Percentiles rank a stretch among this genome's conserved stretches.
Conservation (phyloP, 2,329 filamentous ascomycete genomes). For the Thielaviopsis euricoi region DNA sequence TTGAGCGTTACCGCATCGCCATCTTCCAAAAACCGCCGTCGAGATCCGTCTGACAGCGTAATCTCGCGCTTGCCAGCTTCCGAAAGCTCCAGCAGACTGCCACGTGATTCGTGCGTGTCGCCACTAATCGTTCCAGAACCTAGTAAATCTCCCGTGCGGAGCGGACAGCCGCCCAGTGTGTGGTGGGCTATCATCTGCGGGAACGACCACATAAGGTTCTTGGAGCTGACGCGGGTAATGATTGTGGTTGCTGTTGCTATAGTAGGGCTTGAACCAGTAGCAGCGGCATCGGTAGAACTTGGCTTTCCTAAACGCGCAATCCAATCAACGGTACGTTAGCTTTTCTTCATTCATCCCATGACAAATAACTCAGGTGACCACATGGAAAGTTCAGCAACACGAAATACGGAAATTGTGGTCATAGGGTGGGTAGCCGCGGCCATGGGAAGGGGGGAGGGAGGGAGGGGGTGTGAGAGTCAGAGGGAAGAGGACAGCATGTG, state of each 20-base stretch:
- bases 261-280: neutral
- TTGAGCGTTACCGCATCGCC: slow-evolving; percentile 27
- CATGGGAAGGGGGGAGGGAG: no score
- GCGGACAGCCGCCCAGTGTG: slow-evolving; percentile 51
- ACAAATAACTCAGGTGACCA: no score
- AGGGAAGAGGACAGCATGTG: no score
- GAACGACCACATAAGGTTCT: slow-evolving; percentile 51
- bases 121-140: slow-evolving; percentile 33
- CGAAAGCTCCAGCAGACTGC: slow-evolving; percentile 29
- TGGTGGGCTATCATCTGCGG: slow-evolving; percentile 66
- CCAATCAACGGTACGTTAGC: no score
- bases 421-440: no score
- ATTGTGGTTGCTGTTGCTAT: neutral
- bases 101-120: slow-evolving; percentile 21
- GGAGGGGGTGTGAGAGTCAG: no score
- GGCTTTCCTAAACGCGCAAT: neutral
- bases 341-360: no score
- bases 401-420: no score
- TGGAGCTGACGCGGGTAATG: slow-evolving; percentile 11
- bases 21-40: slow-evolving; percentile 28
- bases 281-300: no score
- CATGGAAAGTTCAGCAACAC: no score
- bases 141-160: slow-evolving; percentile 53
- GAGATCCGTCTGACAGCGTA: slow-evolving; percentile 23
- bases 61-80: slow-evolving; percentile 28